Base-by-base conservation (phyloP, 139 green algal genomes). In the Chlamydomonas applanata region DNA sequence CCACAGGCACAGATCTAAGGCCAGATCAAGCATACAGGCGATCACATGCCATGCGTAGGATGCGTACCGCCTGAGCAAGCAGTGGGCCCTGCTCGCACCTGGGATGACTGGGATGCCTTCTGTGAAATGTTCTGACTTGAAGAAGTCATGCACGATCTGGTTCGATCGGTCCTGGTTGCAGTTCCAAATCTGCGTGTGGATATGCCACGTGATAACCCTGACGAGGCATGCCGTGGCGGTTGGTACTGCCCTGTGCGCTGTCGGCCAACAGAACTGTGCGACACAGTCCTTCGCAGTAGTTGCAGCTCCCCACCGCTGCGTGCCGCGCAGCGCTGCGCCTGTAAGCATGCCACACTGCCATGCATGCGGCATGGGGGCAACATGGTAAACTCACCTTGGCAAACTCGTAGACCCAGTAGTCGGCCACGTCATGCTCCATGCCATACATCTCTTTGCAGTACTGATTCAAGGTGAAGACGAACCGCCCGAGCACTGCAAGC, bases 361-460 rank as follows among this genome's bases (percentile, higher is more conserved):
- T 33, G 40, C 35, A 71, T 20, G 9, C 19, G 14, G n/a, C 29
- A 45, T 69, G 19, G 19, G 7, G 17, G 44, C 13, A 49, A 4
- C 62, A 22, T 19, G 20, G 49, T 19, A 19, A 49, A 5, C 83
- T 1, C 62, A 95, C 90, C 85, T 94, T 92, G 27, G 90, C 92
- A 88, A 97, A 98, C 73, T 97, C 90, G 54, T 98, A 98, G 1
- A 95, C 80, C 45, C 76, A 86, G 87, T 96, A 98, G 81, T 98
- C 91, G 0, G 71, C 29, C 1, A 97, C 83, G 20, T 73, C 71
- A 71, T 93, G 92, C 20, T 87, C 53, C 82, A 94, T 88, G 74
- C 76, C 85, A 69, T 97, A 93, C 32, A 73, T 80, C 2, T 97
- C 91, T 33, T 85, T 70, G 82, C 87, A 93, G 64, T 93, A 98